Base-by-base conservation (phyloP, 305 asterid genomes). In the Caryopteris hybrid region DNA sequence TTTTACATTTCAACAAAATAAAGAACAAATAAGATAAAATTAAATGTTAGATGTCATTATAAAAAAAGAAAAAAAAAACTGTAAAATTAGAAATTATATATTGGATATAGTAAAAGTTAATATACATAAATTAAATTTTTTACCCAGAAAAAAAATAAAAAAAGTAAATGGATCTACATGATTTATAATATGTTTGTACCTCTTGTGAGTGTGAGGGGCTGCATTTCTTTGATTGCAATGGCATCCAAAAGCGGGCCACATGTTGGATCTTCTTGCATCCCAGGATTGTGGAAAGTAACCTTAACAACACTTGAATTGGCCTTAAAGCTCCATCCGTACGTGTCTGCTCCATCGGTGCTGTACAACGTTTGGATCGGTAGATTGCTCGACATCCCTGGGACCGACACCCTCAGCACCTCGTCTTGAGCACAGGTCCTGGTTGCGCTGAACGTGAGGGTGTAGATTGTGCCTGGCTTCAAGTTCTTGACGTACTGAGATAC, bases 361-460 rank as follows among this genome's bases (percentile, higher is more conserved):
- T 88, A 91, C 73, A 91, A 17, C 20, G 97, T 88, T 16, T 91
- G 97, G 42, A 91, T 82, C 0, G 95, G 96, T 46, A 86, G 92
- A 38, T 82, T 71, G 66, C 88, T 80, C 0, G 68, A 75, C 73
- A 77, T 63, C 5, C 91, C 87, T 0, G 84, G 82, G 42, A 82
- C 85, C 0, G 95, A 84, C 2, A 88, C 80, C 36, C 73, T 75
- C 22, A 88, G 75, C 63, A 47, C 86, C 84, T 88, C 97, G 8
- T 91, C 88, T 46, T 88, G 96, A 1, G 92, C 96, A 56, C 97
- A 88, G 1, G 97, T 88, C 58, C 97, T 78, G 1, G 96, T 88
- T 17, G 87, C 91, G 0, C 87, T 87, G 46, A 88, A 88, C 27
- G 96, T 88, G 33, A 91, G 75, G 5, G 84, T 66, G 45, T 88